Conservation (phyloP, 2,329 filamentous ascomycete genomes). For the Colletotrichum destructivum region DNA sequence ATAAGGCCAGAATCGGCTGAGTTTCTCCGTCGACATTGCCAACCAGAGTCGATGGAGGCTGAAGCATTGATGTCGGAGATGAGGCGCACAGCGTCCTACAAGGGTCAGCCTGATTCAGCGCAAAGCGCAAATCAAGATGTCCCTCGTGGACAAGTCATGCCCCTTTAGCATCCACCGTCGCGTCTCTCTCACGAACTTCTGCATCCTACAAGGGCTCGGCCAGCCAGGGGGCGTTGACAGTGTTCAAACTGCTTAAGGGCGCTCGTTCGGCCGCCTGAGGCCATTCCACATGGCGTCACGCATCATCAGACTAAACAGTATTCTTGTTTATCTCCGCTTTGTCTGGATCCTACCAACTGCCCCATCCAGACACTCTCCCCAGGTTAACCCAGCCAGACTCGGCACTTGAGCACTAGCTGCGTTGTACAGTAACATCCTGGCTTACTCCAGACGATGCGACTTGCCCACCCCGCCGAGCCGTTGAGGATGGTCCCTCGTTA, state of each 20-base stretch:
- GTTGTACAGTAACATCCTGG: constrained; percentile 36
- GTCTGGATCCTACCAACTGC: constrained; percentile 33
- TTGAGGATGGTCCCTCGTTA: background rate
- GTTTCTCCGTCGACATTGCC: background rate
- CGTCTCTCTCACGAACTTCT: background rate
- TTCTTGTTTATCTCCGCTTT: constrained; percentile 20
- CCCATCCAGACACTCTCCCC: constrained; percentile 30
- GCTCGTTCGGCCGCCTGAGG: constrained; percentile 7
- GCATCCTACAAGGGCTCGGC: constrained; percentile 5
- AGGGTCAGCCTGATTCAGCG: constrained; percentile 39
- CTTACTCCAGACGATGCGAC: constrained; percentile 1
- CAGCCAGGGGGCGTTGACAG: background rate
- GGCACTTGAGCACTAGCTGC: constrained; percentile 31
- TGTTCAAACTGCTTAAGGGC: constrained; percentile 1
- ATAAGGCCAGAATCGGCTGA: background rate
- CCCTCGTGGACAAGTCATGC: background rate
- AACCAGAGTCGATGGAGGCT: constrained; percentile 34
- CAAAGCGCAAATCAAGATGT: constrained; percentile 27
- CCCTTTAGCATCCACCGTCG: constrained; percentile 4
- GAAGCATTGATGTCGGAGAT: constrained; percentile 56
- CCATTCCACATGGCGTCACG: constrained; percentile 11
- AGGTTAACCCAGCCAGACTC: constrained; percentile 31
- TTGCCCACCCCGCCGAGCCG: background rate
- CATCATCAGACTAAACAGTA: constrained; percentile 4
- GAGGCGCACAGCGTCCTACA: constrained; percentile 49